Percentiles rank a stretch among this genome's conserved stretches.
These are phyloP conservation scores for Garcia nutans DNA, from an alignment of 345 rosid species.

Conservation along the genomic window DNA sequence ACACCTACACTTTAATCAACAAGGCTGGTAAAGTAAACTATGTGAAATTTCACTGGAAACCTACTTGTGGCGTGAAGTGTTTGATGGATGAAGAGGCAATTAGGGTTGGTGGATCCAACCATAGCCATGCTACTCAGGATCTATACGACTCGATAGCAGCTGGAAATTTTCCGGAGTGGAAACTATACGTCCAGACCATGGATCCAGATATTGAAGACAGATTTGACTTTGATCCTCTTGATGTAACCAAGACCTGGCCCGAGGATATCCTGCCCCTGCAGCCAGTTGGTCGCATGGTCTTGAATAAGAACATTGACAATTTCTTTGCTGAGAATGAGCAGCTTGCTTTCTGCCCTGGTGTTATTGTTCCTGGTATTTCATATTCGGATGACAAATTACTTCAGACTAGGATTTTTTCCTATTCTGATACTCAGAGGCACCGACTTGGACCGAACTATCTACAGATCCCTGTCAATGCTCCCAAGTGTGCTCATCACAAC, in stretches of 20 bases:
- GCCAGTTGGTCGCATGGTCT: constrained; percentile 93
- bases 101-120: constrained; percentile 87
- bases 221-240: constrained; percentile 92
- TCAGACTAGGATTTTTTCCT: constrained; percentile 82
- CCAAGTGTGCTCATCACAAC: constrained; percentile 92
- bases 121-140: constrained; percentile 97
- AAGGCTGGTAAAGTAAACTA: constrained; percentile 83
- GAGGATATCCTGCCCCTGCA: constrained; percentile 95
- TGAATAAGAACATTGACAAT: constrained; percentile 93
- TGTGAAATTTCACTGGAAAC: constrained; percentile 97
- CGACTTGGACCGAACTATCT: constrained; percentile 98
- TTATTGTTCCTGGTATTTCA: constrained; percentile 87
- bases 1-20: constrained; percentile 80
- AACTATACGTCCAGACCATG: constrained; percentile 72
- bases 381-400: constrained; percentile 91
- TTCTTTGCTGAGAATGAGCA: constrained; percentile 94
- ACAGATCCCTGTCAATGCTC: constrained; percentile 91
- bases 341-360: constrained; percentile 89
- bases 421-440: constrained; percentile 94
- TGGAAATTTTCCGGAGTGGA: constrained; percentile 95
- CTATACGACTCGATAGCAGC: constrained; percentile 88
- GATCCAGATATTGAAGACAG: constrained; percentile 81
- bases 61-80: constrained; percentile 86
- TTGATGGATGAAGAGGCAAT: constrained; percentile 85
- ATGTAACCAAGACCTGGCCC: constrained; percentile 97